These are phyloP conservation scores for Starmerella cellae DNA, from an alignment of 805 yeast genomes.

Conservation along the genomic window DNA sequence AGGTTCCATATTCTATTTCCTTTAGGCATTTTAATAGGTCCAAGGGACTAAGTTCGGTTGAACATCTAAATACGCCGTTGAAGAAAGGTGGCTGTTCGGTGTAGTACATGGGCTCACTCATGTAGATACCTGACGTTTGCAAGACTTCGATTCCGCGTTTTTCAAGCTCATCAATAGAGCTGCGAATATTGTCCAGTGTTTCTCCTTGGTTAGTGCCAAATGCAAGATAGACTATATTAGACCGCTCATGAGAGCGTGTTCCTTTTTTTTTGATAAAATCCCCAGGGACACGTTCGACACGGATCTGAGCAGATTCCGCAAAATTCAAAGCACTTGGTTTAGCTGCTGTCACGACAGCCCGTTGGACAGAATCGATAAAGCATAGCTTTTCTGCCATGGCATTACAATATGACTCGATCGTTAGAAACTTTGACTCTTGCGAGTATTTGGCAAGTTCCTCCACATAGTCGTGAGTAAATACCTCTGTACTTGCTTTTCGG, in stretches of 20 bases:
- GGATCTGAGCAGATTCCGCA: conserved; percentile 85
- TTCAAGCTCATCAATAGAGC: conserved; percentile 40
- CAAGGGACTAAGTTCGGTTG: conserved; percentile 51
- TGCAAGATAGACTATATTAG: conserved; percentile 55
- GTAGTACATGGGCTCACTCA: conserved; percentile 86
- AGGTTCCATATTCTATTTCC: conserved; percentile 58
- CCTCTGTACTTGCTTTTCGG: conserved; percentile 23
- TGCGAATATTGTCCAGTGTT: conserved; percentile 45
- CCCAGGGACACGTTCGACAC: conserved; percentile 38
- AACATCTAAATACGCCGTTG: conserved; percentile 65
- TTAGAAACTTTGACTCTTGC: conserved; percentile 70
- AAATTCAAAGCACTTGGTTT: conserved; percentile 82
- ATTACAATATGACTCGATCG: conserved; percentile 83
- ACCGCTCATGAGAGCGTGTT: too few species aligned
- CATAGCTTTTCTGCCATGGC: conserved; percentile 50
- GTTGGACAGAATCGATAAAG: background rate
- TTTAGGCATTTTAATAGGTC: conserved; percentile 51
- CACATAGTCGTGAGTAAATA: conserved; percentile 14
- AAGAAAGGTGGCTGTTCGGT: conserved; percentile 66
- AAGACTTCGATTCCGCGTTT: conserved; percentile 35
- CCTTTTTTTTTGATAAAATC: conserved; percentile 27
- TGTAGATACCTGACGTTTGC: conserved; percentile 64
- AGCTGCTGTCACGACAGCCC: conserved; percentile 48
- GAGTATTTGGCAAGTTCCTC: conserved; percentile 40
- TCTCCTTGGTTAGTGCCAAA: conserved; percentile 84